Evolutionary conservation across 441 rosid species (phyloP), one percentile per base, ranked within the genome.

Genomic region (Theobroma grandiflorum): DNA sequence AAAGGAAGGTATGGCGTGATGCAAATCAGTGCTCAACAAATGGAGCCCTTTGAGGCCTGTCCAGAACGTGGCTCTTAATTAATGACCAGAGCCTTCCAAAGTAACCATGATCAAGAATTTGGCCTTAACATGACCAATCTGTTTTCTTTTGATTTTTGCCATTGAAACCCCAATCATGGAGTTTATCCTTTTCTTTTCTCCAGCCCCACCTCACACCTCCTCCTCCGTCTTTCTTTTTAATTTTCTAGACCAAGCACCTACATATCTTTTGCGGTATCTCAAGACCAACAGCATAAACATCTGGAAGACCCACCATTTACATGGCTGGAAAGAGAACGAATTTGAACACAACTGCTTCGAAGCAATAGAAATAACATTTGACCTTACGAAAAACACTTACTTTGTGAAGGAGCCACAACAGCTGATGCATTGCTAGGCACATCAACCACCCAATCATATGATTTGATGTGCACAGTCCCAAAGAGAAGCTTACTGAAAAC

Each of bases 401-500:
- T 76, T 52, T 81, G 67, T 14, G 85, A 77, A 70, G 84, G 78
- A 75, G 70, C 78, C 9, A 2, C 80, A 43, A n/a, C 80, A 14
- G 57, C 78, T 80, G 90, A 62, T 42, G 86, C 65, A 72, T 78
- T 84, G 74, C 83, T 4, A 73, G 94, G 86, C 81, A 66, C 89
- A 81, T 90, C 89, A 40, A 15, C 87, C 42, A 79, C 95, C 98
- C 98, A 96, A 83, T 96, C 98, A 78, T 90, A 96, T 4, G 99
- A 95, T 83, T 94, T 96, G 74, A 96, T 92, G 84, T 96, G 97
- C 98, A 95, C 86, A 11, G 92, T 83, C 82, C 99, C 99, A 10
- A 95, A 91, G 9, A 96, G 92, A 74, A 95, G 90, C 89, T 96
- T 95, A 86, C 98, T 91, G 81, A 96, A 96, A 69, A 96, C 98